These are phyloP conservation scores for Nemania bipapillata DNA, from an alignment of 2,329 filamentous ascomycete species.

Conservation along the genomic window DNA sequence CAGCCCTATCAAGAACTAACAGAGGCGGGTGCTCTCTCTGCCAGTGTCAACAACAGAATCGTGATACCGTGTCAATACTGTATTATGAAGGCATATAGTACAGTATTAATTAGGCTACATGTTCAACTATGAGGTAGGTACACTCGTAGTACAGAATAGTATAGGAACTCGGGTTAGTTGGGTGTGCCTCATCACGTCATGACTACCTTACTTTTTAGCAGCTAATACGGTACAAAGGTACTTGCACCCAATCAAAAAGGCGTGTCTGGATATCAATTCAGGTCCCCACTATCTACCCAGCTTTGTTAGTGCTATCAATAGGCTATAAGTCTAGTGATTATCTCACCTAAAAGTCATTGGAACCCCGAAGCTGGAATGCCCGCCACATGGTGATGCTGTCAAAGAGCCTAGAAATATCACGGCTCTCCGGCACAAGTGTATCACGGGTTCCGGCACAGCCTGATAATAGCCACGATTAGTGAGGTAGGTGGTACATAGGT, in stretches of 20 bases:
- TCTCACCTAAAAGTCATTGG: background rate
- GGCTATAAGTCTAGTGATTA: background rate
- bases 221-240: background rate
- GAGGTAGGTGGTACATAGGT: background rate
- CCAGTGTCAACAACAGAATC: background rate
- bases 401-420: conserved; percentile 3
- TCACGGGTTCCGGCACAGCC: conserved; percentile 29
- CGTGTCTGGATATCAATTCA: background rate
- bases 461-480: conserved; percentile 5
- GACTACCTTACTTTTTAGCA: background rate
- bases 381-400: background rate
- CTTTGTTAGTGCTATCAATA: too few species aligned
- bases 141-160: too few species aligned
- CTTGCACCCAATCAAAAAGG: conserved; percentile 1
- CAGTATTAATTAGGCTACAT: background rate
- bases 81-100: background rate
- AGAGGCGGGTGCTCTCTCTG: background rate
- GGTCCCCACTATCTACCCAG: background rate
- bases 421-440: conserved; percentile 28
- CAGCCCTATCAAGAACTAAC: background rate
- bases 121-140: too few species aligned
- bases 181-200: background rate
- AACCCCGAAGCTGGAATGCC: background rate
- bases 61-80: background rate
- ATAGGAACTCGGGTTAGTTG: too few species aligned